A percentile compares a stretch with the other conserved stretches of the same genome.
Conservation (phyloP, 495 filamentous ascomycete genomes). For the Lasiosphaeria ovina region DNA sequence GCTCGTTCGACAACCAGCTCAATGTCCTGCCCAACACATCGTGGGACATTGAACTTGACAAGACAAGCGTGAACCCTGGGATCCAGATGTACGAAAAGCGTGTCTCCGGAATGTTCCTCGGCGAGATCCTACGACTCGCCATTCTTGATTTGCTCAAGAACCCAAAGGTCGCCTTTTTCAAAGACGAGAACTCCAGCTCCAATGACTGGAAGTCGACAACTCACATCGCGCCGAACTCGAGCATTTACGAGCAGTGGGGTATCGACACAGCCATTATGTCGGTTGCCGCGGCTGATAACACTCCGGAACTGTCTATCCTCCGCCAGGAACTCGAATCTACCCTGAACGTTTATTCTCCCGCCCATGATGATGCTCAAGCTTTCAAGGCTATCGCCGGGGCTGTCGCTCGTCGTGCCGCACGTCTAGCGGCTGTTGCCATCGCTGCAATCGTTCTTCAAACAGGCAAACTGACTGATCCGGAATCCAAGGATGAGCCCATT, state of each 20-base stretch:
- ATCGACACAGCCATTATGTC: conserved; percentile 86
- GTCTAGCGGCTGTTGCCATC: conserved; percentile 84
- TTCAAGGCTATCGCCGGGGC: conserved; percentile 78
- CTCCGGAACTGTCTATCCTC: conserved; percentile 58
- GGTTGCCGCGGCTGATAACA: conserved; percentile 72
- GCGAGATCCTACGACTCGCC: conserved; percentile 83
- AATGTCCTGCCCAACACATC: conserved; percentile 79
- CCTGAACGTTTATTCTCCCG: conserved; percentile 68
- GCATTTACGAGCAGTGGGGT: conserved; percentile 79
- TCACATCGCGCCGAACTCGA: conserved; percentile 58
- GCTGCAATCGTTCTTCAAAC: conserved; percentile 76
- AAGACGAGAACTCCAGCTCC: conserved; percentile 58
- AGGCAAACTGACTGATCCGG: conserved; percentile 55
- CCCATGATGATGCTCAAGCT: conserved; percentile 74
- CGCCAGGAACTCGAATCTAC: conserved; percentile 73
- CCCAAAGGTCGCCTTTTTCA: conserved; percentile 62
- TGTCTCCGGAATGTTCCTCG: conserved; percentile 96
- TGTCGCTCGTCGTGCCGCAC: conserved; percentile 82
- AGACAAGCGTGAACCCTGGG: conserved; percentile 82
- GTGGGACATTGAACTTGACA: conserved; percentile 79
- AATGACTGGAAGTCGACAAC: conserved; percentile 69
- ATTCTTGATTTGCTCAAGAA: conserved; percentile 66
- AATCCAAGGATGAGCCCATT: conserved; percentile 57
- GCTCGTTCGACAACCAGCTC: conserved; percentile 93
- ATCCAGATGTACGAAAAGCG: conserved; percentile 99